These are phyloP conservation scores for Umbelopsis sp. DNA, from an alignment of 371 early-diverging fungal genomes.

Conservation along the genomic window DNA sequence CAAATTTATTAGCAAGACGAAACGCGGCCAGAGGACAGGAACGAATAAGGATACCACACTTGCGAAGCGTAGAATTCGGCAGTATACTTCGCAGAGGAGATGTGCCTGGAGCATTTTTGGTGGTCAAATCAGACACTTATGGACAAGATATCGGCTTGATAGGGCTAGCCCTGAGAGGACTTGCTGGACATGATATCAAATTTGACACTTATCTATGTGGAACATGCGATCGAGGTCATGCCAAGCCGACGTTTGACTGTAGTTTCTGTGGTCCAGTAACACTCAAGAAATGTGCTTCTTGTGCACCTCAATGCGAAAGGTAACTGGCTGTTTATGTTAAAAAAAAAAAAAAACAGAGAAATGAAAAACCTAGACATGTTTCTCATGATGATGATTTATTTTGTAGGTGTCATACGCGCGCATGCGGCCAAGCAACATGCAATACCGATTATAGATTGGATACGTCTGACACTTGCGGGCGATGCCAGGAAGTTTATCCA, in stretches of 20 bases:
- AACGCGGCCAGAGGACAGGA: slow-evolving; percentile 5
- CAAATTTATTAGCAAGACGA: slow-evolving; percentile 20
- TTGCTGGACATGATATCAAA: slow-evolving; percentile 22
- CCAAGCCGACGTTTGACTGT: slow-evolving; percentile 22
- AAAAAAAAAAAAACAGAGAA: too few relatives aligned
- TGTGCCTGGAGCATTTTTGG: background rate
- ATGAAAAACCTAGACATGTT: too few relatives aligned
- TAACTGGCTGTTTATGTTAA: background rate
- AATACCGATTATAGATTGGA: slow-evolving; percentile 11
- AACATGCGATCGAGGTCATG: slow-evolving; percentile 27
- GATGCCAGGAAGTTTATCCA: slow-evolving; percentile 21
- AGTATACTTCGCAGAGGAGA: slow-evolving; percentile 26
- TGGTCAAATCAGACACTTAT: slow-evolving; percentile 25
- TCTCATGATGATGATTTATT: background rate
- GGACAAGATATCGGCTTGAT: slow-evolving; percentile 33
- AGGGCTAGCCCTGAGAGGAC: slow-evolving; percentile 23
- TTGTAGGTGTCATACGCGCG: slow-evolving; percentile 26
- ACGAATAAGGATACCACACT: slow-evolving; percentile 16
- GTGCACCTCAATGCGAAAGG: slow-evolving; percentile 33
- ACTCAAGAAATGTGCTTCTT: slow-evolving; percentile 24
- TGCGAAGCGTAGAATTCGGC: slow-evolving; percentile 21
- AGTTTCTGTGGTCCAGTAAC: slow-evolving; percentile 26
- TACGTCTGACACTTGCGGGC: slow-evolving; percentile 21
- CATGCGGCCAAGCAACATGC: slow-evolving; percentile 25
- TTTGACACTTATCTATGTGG: slow-evolving; percentile 26